These are phyloP conservation scores for Prunus fruticosa DNA, from an alignment of 306 rosid genomes.

Conservation along the genomic window DNA sequence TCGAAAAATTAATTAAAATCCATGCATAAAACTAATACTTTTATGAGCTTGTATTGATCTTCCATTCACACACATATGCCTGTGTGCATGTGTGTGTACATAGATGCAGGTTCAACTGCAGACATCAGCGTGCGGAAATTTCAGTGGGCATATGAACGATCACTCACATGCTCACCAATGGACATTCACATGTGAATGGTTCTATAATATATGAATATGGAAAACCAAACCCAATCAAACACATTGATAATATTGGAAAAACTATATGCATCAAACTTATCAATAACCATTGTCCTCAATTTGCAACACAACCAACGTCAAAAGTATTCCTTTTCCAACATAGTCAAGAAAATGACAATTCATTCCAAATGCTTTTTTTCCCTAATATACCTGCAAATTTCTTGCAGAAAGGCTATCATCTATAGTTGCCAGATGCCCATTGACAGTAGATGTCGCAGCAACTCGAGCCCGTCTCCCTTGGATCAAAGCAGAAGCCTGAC, in stretches of 20 bases:
- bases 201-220: not conserved
- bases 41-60: not conserved
- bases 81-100: not conserved
- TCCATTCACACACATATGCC: not conserved
- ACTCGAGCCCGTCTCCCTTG: constrained; percentile 96
- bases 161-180: not conserved
- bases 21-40: not conserved
- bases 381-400: constrained; percentile 65
- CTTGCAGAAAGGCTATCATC: constrained; percentile 86
- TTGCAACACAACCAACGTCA: not conserved
- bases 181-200: too few relatives aligned
- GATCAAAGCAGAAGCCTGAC: constrained; percentile 73
- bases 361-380: not conserved
- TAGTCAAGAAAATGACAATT: not conserved
- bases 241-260: not conserved
- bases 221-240: not conserved
- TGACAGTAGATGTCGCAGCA: constrained; percentile 87
- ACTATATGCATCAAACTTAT: not conserved
- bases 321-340: not conserved
- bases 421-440: constrained; percentile 70
- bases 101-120: not conserved
- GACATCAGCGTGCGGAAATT: not conserved
- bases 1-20: not conserved
- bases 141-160: not conserved
- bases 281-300: not conserved